These are phyloP conservation scores for Diversispora eburnea DNA, from an alignment of 192 early-diverging fungal species.

Conservation along the genomic window DNA sequence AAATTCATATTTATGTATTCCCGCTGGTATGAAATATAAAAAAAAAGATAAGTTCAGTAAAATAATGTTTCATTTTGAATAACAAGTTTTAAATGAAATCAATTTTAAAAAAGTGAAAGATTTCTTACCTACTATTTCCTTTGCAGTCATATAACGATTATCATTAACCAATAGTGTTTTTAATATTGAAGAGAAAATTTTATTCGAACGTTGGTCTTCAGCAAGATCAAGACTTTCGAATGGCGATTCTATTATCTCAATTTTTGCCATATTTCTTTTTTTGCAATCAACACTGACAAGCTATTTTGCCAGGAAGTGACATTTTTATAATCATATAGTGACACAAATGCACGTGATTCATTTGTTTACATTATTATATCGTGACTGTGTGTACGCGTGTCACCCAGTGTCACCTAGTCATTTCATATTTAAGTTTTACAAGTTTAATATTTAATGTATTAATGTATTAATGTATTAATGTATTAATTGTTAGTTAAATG, in stretches of 20 bases:
- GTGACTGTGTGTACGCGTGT: too few species aligned
- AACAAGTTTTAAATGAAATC: not conserved
- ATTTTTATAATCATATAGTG: too few species aligned
- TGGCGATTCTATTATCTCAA: not conserved
- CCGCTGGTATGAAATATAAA: not conserved
- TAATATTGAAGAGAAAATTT: constrained; percentile 14
- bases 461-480: too few species aligned
- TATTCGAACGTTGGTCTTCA: constrained; percentile 4
- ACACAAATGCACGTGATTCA: too few species aligned
- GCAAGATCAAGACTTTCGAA: constrained; percentile 20
- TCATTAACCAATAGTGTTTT: not conserved
- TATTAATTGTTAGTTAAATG: too few species aligned
- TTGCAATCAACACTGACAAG: too few species aligned
- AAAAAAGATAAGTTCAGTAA: not conserved
- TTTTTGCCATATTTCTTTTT: too few species aligned
- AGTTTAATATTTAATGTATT: too few species aligned
- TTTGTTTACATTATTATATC: too few species aligned
- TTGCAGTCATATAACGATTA: constrained; percentile 20
- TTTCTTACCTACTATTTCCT: constrained; percentile 23
- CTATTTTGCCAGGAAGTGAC: too few species aligned
- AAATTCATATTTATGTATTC: not conserved
- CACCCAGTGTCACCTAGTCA: too few species aligned
- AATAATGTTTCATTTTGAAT: not conserved
- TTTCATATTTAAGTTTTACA: too few species aligned
- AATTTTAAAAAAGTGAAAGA: not conserved